Evolutionary conservation across 805 yeast genomes (phyloP), one percentile per base, ranked within the genome.

Genomic region (Hanseniaspora occidentalis): DNA sequence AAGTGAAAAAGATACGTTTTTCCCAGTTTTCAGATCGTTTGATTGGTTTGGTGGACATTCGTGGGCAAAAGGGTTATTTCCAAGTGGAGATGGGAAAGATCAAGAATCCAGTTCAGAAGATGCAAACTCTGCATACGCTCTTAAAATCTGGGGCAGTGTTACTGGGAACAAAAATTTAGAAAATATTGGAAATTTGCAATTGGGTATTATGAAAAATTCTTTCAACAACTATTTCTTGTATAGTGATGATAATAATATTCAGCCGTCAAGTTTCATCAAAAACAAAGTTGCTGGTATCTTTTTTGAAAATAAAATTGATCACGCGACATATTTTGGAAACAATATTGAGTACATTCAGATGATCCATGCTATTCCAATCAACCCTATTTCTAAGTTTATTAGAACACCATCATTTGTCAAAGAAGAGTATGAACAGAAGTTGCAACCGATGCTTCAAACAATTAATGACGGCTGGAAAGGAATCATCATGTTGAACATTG

Each of bases 21-120:
- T 79, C 60, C 86, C 86, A 6, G 77, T 72, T 14, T 77, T 66
- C 35, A 67, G 88, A 51, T 67, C 75, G 6, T 80, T 79, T 58
- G 84, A 79, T 53, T 81, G 84, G 84, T 81, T 62, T 53, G 71
- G 71, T 50, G 89, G 89, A 1, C 88, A 81, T 53, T 78, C 86
- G 0, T 79, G 80, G 74, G 89, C 88, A 1, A 77, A 77, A 51
- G 88, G 89, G 2, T 64, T 80, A 16, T 77, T 73, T 50, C 69
- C 73, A 25, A 68, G 77, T 45, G 83, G 82, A 6, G 88, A 81
- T 57, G 88, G 89, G 22, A 77, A 77, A 48, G 83, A 80, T 56
- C 77, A 81, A 55, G 88, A 81, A 57, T 75, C 83, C 0, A 70
- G 77, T 17, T 75, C 83, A 10, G 88, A 81, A 54, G 88, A 81